Conservation (phyloP, 2,329 filamentous ascomycete genomes). For the Alternaria alternata region DNA sequence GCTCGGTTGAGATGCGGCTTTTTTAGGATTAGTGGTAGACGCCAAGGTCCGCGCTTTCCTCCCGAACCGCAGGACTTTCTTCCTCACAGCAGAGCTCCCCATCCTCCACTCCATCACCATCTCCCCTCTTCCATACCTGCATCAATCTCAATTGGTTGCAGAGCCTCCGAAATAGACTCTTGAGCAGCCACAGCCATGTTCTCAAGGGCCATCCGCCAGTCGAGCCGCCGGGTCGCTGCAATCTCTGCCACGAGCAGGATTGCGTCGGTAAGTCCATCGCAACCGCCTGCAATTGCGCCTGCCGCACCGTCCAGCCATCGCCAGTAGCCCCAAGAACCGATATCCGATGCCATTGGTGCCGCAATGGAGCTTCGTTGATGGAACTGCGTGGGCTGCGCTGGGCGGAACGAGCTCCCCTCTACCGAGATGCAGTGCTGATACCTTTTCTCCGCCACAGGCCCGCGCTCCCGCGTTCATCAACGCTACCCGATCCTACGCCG, state of each 20-base stretch:
- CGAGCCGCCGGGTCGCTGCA: slow-evolving; percentile 92
- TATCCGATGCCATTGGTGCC: slow-evolving; percentile 46
- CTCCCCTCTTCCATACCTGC: slow-evolving; percentile 52
- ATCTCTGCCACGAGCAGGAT: slow-evolving; percentile 91
- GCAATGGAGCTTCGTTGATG: slow-evolving; percentile 49
- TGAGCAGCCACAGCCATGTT: slow-evolving; percentile 75
- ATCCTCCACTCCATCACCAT: slow-evolving; percentile 50
- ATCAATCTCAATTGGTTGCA: slow-evolving; percentile 56
- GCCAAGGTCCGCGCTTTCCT: slow-evolving; percentile 39
- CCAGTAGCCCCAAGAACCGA: slow-evolving; percentile 44
- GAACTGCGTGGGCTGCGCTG: slow-evolving; percentile 52
- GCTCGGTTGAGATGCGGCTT: slow-evolving; percentile 21
- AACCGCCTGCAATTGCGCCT: slow-evolving; percentile 52
- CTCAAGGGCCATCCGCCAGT: slow-evolving; percentile 97
- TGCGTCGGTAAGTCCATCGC: slow-evolving; percentile 83
- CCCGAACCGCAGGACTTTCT: slow-evolving; percentile 42
- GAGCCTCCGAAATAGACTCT: slow-evolving; percentile 52
- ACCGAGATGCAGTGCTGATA: slow-evolving; percentile 54
- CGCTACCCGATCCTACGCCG: slow-evolving; percentile 84
- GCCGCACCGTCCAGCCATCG: slow-evolving; percentile 44
- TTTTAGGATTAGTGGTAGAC: slow-evolving; percentile 31
- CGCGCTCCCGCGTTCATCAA: slow-evolving; percentile 84
- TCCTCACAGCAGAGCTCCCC: slow-evolving; percentile 43
- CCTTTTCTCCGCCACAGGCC: slow-evolving; percentile 68
- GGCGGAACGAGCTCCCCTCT: slow-evolving; percentile 43